Base-by-base conservation (phyloP, 768 basidiomycete species). In the Tulasnella sp. region DNA sequence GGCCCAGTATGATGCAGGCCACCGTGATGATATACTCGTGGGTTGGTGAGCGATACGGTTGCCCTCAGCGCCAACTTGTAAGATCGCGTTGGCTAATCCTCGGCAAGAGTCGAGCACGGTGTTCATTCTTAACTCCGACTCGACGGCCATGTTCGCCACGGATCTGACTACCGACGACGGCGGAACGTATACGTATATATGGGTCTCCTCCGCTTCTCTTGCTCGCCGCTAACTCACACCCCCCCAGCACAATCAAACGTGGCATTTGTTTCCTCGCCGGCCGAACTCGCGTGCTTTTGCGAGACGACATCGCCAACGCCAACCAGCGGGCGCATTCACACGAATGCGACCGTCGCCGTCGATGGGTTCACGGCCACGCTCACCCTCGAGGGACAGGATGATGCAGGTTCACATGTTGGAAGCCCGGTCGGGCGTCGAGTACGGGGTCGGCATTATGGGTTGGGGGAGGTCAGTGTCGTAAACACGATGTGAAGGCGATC, bases 31-130 rank as follows among this genome's bases (percentile, higher is more conserved):
- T 5, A 35, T 35, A 35, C 35, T 35, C 35, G n/a, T 5, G 5
- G 35, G 35, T 35, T 35, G 2, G 35, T 35, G 35, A 35, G 5
- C 35, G 35, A 35, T 35, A 35, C 35, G 2, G 2, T 35, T 5
- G 35, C n/a, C n/a, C n/a, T n/a, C n/a, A n/a, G 89, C 89, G n/a
- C 86, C 88, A 5, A 92, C 94, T 0, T 89, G 86, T 9, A 82
- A 86, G 44, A 89, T 87, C 80, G 88, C 86, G n/a, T 89, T 92
- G 3, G 84, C 86, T 1, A 86, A 86, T 57, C 86, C 86, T 5
- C 81, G 83, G 0, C 98, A 99, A 84, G 93, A 92, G 29, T 91
- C 93, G 4, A 96, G 94, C 83, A 96, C 94, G 0, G 93, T 93
- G n/a, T 87, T 90, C 79, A 83, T 85, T 39, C 85, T 91, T 44